Conservation (phyloP, 2,329 filamentous ascomycete genomes). For the Colletotrichum coccodes region DNA sequence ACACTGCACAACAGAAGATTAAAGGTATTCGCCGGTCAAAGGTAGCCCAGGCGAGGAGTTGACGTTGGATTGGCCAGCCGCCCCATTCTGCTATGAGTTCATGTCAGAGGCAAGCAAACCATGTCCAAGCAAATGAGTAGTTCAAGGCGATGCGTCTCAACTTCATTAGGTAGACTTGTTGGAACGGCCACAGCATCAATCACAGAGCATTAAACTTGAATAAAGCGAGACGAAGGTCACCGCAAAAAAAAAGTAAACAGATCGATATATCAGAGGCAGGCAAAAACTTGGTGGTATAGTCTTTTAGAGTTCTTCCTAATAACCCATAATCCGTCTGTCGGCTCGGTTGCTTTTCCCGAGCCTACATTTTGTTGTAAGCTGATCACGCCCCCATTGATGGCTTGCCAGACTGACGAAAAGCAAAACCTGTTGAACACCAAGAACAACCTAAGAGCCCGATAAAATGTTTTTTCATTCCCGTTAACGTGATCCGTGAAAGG, state of each 20-base stretch:
- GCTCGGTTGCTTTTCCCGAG: slow-evolving; percentile 23
- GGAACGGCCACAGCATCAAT: neutral
- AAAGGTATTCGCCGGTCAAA: neutral
- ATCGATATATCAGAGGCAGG: slow-evolving; percentile 13
- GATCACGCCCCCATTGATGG: slow-evolving; percentile 24
- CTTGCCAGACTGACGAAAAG: slow-evolving; percentile 29
- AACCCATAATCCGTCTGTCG: slow-evolving; percentile 31
- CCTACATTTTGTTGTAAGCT: slow-evolving; percentile 23
- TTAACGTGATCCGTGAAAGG: slow-evolving; percentile 19
- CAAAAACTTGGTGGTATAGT: slow-evolving; percentile 35
- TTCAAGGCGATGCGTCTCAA: neutral
- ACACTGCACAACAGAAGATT: slow-evolving; percentile 2
- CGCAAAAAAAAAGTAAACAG: neutral
- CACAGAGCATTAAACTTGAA: neutral
- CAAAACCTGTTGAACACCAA: slow-evolving; percentile 33
- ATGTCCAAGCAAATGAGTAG: neutral
- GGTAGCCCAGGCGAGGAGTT: neutral
- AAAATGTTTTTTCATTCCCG: slow-evolving; percentile 33
- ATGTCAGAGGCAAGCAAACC: neutral
- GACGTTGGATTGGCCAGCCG: neutral
- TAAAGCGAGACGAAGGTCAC: neutral
- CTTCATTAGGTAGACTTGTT: neutral
- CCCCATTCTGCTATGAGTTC: neutral
- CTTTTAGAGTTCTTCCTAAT: slow-evolving; percentile 34
- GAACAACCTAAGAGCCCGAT: slow-evolving; percentile 33